These are phyloP conservation scores for Cyberlindnera maclurae DNA, from an alignment of 805 yeast species.

Conservation along the genomic window DNA sequence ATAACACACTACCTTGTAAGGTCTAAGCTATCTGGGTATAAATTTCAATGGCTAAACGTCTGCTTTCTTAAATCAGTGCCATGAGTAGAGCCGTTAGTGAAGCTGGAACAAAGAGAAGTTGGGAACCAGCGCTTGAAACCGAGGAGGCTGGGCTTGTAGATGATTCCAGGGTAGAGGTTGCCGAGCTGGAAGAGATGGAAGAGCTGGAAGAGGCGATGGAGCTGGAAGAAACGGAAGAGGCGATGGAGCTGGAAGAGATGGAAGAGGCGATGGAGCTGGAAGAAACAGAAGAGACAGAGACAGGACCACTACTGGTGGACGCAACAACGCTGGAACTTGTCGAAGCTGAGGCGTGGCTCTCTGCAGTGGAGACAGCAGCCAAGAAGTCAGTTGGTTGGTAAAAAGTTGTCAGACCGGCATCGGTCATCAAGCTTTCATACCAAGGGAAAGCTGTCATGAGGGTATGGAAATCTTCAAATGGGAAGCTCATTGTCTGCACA, in stretches of 20 bases:
- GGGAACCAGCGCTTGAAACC: too few relatives aligned
- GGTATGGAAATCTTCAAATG: conserved; percentile 30
- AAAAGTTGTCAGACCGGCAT: conserved; percentile 17
- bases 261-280: conserved; percentile 7
- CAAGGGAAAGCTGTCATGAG: conserved; percentile 26
- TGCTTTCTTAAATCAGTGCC: not conserved
- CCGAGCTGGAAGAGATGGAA: not conserved
- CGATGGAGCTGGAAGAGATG: not conserved
- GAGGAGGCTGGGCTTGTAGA: too few relatives aligned
- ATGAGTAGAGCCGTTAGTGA: not conserved
- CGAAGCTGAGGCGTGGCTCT: conserved; percentile 1
- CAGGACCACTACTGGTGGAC: not conserved
- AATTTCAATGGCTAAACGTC: too few relatives aligned
- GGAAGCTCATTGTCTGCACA: conserved; percentile 25
- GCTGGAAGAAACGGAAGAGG: conserved; percentile 9
- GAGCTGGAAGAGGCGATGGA: too few relatives aligned
- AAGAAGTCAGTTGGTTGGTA: conserved; percentile 19
- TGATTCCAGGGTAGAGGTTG: not conserved
- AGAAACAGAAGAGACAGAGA: conserved; percentile 8
- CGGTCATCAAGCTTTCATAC: conserved; percentile 13
- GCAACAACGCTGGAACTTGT: not conserved
- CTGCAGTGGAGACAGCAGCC: conserved; percentile 2
- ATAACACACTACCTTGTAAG: not conserved
- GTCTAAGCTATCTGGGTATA: too few relatives aligned
- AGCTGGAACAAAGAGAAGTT: not conserved